Conservation (phyloP, 1,139 yeast genomes). For the Pichia sp. region DNA sequence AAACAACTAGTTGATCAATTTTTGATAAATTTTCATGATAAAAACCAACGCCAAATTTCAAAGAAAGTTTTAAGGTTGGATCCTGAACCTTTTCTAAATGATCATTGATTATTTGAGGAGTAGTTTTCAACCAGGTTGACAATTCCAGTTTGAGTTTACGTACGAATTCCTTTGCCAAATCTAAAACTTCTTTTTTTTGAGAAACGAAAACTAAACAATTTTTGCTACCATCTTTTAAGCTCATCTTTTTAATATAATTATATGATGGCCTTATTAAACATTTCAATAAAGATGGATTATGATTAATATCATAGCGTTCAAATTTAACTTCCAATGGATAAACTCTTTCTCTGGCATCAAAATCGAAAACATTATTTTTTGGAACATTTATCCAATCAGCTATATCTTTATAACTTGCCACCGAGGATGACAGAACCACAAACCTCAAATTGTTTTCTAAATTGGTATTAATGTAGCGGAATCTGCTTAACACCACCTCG, state of each 20-base stretch:
- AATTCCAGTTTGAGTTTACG: constrained; percentile 30
- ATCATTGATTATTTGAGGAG: constrained; percentile 37
- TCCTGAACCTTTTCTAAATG: constrained; percentile 45
- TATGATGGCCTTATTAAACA: constrained; percentile 49
- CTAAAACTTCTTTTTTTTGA: constrained; percentile 48
- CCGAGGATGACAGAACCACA: constrained; percentile 59
- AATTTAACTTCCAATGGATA: constrained; percentile 54
- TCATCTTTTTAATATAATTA: constrained; percentile 28
- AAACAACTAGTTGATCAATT: constrained; percentile 49
- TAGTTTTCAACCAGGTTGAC: constrained; percentile 30
- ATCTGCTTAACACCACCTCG: constrained; percentile 64
- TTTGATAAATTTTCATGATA: constrained; percentile 54
- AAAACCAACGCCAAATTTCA: constrained; percentile 64
- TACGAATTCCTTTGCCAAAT: constrained; percentile 42
- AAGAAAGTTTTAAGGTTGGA: constrained; percentile 35
- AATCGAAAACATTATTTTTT: constrained; percentile 56
- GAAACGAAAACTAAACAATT: constrained; percentile 51
- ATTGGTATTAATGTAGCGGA: constrained; percentile 64
- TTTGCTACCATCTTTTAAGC: constrained; percentile 28
- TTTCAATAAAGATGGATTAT: constrained; percentile 44
- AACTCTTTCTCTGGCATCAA: constrained; percentile 55
- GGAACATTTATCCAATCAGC: constrained; percentile 82
- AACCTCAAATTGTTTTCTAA: constrained; percentile 49
- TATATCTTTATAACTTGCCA: constrained; percentile 70
- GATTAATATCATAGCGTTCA: constrained; percentile 42